Base-by-base conservation (phyloP, 2,329 filamentous ascomycete species). In the Colletotrichum sojae region DNA sequence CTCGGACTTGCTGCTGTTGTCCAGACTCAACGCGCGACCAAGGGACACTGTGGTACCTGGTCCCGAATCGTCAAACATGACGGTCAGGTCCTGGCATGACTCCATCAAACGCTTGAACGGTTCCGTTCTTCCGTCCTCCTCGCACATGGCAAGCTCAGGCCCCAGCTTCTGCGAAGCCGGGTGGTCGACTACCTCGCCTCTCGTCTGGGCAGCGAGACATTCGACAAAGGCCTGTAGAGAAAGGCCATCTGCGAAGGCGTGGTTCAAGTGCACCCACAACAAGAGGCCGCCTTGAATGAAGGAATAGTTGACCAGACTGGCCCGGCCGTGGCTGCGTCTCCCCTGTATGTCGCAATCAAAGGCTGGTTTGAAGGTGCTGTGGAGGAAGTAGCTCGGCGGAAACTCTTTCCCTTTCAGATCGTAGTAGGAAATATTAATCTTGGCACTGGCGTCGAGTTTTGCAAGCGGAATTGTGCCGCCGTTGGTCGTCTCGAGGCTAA, bases 191-290 rank as follows among this genome's bases (percentile, higher is more conserved):
- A 18, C n/a, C 45, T 18, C 8, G 15, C 45, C 45, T 25, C 77
- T 68, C 6, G 79, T 82, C 69, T 78, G 76, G 3, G 75, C 76
- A 4, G 81, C 78, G 52, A 85, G 78, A 13, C 75, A 76, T 39
- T 81, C 76, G 4, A 84, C 71, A 57, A 85, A 83, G 6, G 78
- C 75, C 20, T 73, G 71, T 20, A 83, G 74, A 20, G 80, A 81
- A 36, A 79, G 77, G 12, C 82, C 83, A 58, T 85, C 83, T 16
- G 79, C 80, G 25, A 83, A 73, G 6, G 81, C 75, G 64, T 84
- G 83, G 67, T 83, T 81, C 53, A 84, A 73, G 66, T 77, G 82
- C n/a, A 82, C 69, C 6, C 75, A 78, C 22, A 85, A 76, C 6
- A 84, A 66, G 10, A 84, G 60, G 1, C 83, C 83, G 3, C 81